These are phyloP conservation scores for Fraxinus excelsior DNA, from an alignment of 257 asterid genomes.

Conservation along the genomic window DNA sequence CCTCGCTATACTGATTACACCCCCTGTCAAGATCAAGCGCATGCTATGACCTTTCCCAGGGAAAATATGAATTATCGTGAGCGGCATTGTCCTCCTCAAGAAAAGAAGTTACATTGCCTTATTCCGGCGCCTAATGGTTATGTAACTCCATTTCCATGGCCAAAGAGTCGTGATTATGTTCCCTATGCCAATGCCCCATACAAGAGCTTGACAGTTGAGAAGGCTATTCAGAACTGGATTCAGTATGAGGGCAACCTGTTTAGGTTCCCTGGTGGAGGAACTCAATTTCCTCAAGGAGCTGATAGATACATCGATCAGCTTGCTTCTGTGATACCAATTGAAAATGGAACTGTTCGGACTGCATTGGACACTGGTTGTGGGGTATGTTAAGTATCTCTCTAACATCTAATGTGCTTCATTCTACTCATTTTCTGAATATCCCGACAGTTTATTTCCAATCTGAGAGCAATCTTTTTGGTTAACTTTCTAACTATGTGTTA, in stretches of 20 bases:
- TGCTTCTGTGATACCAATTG: not conserved
- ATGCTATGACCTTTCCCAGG: not conserved
- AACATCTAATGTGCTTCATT: too few relatives aligned
- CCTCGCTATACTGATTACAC: not conserved
- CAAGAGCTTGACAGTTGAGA: not conserved
- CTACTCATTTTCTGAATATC: too few relatives aligned
- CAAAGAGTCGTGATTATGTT: not conserved
- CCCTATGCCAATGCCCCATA: not conserved
- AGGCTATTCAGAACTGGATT: not conserved
- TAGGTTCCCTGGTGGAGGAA: not conserved
- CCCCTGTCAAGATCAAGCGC: not conserved
- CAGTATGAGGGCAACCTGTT: not conserved
- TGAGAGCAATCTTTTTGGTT: too few relatives aligned
- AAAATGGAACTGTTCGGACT: not conserved
- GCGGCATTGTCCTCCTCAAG: not conserved
- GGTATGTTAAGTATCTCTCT: not conserved
- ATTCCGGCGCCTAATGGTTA: not conserved
- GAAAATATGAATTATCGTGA: not conserved
- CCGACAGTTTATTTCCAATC: too few relatives aligned
- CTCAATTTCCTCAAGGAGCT: not conserved
- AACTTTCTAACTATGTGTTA: not conserved
- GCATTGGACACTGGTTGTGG: not conserved
- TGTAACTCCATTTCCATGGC: not conserved
- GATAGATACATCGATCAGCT: not conserved
- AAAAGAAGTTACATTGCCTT: not conserved